phyloP scores from a whole-genome alignment of 2,329 filamentous ascomycete genomes.

The Ophiostoma pallidulum region DNA sequence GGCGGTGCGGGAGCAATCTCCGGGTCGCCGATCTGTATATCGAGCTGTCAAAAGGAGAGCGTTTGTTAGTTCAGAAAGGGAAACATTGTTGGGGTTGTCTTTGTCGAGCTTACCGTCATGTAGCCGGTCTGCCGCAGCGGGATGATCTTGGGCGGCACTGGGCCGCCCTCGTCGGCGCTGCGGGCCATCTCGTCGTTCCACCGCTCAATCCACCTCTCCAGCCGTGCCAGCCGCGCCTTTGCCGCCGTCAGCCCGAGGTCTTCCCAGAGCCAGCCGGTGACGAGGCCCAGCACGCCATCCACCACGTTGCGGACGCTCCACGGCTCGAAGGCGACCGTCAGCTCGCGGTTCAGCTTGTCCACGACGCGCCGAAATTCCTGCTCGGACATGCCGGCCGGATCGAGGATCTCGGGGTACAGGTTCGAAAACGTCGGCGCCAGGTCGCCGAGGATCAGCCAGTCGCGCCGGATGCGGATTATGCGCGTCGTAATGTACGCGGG shows the following conservation, averaged over 20 bases:
- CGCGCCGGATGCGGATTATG: slow-evolving; percentile 81
- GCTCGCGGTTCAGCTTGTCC: slow-evolving; percentile 68
- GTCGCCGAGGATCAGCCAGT: slow-evolving; percentile 87
- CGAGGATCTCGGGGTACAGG: slow-evolving; percentile 89
- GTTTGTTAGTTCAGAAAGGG: no score
- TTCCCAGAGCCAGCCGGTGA: slow-evolving; percentile 93
- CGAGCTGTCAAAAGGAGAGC: slow-evolving; percentile 14
- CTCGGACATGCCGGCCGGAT: slow-evolving; percentile 71
- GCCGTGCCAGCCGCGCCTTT: slow-evolving; percentile 57
- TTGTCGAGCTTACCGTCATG: slow-evolving; percentile 19
- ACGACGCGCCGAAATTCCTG: slow-evolving; percentile 78
- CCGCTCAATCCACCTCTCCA: slow-evolving; percentile 75
- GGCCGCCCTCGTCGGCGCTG: slow-evolving; percentile 12
- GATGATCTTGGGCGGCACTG: slow-evolving; percentile 19
- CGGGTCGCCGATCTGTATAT: slow-evolving; percentile 20
- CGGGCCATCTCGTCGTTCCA: slow-evolving; percentile 69
- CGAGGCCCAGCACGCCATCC: slow-evolving; percentile 66
- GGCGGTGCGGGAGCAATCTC: slow-evolving; percentile 18
- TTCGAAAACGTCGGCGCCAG: slow-evolving; percentile 90
- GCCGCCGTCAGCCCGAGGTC: slow-evolving; percentile 69
- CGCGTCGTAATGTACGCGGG: slow-evolving; percentile 67
- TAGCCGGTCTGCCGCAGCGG: slow-evolving; percentile 19
- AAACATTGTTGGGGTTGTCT: no score
- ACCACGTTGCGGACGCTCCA: slow-evolving; percentile 67
- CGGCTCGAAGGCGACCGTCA: slow-evolving; percentile 72